A percentile compares a stretch with the other conserved stretches of the same genome.
Conservation (phyloP, 331 rosid species). For the Pyrus hybrid region DNA sequence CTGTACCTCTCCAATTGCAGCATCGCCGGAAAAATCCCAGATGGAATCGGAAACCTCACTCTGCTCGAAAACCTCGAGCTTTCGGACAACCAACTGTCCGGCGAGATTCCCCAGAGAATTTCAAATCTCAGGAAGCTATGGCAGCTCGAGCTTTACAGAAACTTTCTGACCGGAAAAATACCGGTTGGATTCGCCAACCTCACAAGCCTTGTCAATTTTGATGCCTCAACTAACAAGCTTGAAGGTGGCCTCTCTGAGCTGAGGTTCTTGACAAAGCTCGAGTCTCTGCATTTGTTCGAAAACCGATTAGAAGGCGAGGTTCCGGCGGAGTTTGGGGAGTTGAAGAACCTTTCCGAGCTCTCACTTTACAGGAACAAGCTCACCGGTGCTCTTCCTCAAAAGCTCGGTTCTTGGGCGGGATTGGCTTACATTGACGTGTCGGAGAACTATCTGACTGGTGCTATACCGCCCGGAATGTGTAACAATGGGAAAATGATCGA, state of each 20-base stretch:
- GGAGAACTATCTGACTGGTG: conserved; percentile 66
- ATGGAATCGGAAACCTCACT: conserved; percentile 65
- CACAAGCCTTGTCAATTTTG: conserved; percentile 45
- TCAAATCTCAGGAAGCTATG: conserved; percentile 42
- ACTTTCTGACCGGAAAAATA: conserved; percentile 45
- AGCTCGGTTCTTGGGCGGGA: conserved; percentile 56
- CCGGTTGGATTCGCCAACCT: conserved; percentile 69
- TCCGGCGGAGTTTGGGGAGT: conserved; percentile 73
- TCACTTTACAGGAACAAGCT: conserved; percentile 62
- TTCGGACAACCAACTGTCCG: conserved; percentile 44
- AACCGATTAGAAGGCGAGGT: conserved; percentile 55
- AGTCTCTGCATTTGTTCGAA: conserved; percentile 52
- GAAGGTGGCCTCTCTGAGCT: conserved; percentile 76
- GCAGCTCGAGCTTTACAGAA: conserved; percentile 62
- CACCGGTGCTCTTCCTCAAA: conserved; percentile 66
- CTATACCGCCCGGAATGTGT: conserved; percentile 82
- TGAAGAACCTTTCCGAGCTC: conserved; percentile 31
- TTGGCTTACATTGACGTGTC: conserved; percentile 63
- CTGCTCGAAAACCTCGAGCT: conserved; percentile 63
- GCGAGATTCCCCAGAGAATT: conserved; percentile 62
- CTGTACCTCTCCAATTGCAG: conserved; percentile 76
- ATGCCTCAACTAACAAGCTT: conserved; percentile 50
- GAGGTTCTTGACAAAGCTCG: conserved; percentile 38
- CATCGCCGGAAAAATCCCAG: conserved; percentile 56
- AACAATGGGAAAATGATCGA: conserved; percentile 37